Percentiles rank a stretch among this genome's conserved stretches.
These are phyloP conservation scores for Debaryomyces fabryi DNA, from an alignment of 1,139 yeast genomes.

Conservation along the genomic window DNA sequence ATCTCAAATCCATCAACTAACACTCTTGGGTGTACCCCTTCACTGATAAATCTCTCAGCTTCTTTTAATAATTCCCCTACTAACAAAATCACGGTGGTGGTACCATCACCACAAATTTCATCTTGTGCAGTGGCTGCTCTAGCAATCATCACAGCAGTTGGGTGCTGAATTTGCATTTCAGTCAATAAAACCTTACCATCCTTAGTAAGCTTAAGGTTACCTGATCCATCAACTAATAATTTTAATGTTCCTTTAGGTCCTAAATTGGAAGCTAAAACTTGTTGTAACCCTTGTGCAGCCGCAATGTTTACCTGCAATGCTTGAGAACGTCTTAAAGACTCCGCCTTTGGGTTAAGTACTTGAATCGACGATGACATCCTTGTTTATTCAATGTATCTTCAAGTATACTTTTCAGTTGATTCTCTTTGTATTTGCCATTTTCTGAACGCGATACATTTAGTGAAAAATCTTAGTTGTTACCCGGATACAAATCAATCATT, in stretches of 20 bases:
- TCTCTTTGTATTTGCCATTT: slow-evolving; percentile 10
- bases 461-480: slow-evolving; percentile 5
- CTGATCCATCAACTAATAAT: slow-evolving; percentile 96
- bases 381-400: slow-evolving; percentile 2
- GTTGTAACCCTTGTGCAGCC: slow-evolving; percentile 97
- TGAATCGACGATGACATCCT: slow-evolving; percentile 69
- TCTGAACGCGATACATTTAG: slow-evolving; percentile 11
- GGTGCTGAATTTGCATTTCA: slow-evolving; percentile 99
- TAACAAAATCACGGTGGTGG: slow-evolving; percentile 92
- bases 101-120: slow-evolving; percentile 98
- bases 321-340: slow-evolving; percentile 89
- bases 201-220: slow-evolving; percentile 90
- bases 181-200: slow-evolving; percentile 93
- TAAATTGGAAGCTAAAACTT: slow-evolving; percentile 83
- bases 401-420: not conserved
- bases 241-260: slow-evolving; percentile 98
- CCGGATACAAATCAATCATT: not conserved
- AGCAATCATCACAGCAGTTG: slow-evolving; percentile 99
- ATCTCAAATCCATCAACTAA: slow-evolving; percentile 93
- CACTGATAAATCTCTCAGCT: slow-evolving; percentile 88
- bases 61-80: slow-evolving; percentile 95
- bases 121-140: slow-evolving; percentile 99
- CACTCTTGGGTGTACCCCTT: slow-evolving; percentile 95
- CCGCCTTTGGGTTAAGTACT: slow-evolving; percentile 94
- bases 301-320: slow-evolving; percentile 93